Percentiles rank a stretch among this genome's conserved stretches.
Conservation (phyloP, 768 basidiomycete genomes). For the Pholiota molesta region DNA sequence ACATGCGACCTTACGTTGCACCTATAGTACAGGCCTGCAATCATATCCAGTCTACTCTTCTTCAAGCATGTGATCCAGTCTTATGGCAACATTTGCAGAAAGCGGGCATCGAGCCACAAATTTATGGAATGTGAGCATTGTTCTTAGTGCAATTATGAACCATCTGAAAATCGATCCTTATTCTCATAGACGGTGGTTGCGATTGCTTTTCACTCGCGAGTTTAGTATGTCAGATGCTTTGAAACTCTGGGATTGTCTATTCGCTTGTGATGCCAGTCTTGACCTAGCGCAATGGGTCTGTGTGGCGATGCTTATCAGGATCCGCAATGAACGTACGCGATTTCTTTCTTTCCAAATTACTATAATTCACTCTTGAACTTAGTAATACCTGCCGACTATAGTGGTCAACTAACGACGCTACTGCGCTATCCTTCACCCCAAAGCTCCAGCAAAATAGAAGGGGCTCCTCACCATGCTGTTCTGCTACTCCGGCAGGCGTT, state of each 20-base stretch:
- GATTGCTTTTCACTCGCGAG: slow-evolving; percentile 92
- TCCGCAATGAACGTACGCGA: slow-evolving; percentile 84
- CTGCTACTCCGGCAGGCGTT: slow-evolving; percentile 86
- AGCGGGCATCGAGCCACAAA: slow-evolving; percentile 91
- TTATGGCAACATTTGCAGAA: slow-evolving; percentile 77
- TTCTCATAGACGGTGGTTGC: slow-evolving; percentile 80
- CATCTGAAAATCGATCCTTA: slow-evolving; percentile 10
- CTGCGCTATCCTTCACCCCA: slow-evolving; percentile 80
- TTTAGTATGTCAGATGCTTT: slow-evolving; percentile 81
- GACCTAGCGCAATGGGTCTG: slow-evolving; percentile 85
- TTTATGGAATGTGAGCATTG: slow-evolving; percentile 86
- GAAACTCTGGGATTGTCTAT: slow-evolving; percentile 94
- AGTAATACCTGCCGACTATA: slow-evolving; percentile 92
- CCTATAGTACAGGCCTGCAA: slow-evolving; percentile 89
- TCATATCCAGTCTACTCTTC: slow-evolving; percentile 70
- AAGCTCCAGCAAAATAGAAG: slow-evolving; percentile 32
- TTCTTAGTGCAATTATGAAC: slow-evolving; percentile 3
- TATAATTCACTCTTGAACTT: slow-evolving; percentile 17
- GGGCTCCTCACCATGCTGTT: slow-evolving; percentile 56
- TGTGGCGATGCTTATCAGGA: slow-evolving; percentile 93
- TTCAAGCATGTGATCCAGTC: slow-evolving; percentile 79
- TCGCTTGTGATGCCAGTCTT: slow-evolving; percentile 83
- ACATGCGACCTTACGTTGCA: slow-evolving; percentile 69
- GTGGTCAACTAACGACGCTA: slow-evolving; percentile 78
- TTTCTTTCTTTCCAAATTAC: slow-evolving; percentile 10